Evolutionary conservation across 2,329 filamentous ascomycete genomes (phyloP).

Genomic region (Aspergillus jensenii): DNA sequence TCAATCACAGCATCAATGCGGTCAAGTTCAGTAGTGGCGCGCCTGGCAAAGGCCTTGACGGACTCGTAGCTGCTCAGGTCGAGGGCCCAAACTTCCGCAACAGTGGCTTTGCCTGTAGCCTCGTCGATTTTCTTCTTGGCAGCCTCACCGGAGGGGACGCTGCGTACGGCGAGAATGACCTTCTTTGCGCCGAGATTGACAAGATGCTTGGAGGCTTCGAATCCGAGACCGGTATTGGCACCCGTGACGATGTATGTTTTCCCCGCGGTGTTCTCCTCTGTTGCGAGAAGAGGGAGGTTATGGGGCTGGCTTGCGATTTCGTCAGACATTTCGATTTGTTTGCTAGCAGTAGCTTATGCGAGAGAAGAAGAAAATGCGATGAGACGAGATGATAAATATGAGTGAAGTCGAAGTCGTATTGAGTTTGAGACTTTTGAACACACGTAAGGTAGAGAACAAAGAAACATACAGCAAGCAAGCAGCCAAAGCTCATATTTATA

Average conservation of each 20-base stretch:
- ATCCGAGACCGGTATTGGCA: conserved; percentile 7
- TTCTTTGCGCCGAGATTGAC: conserved; percentile 6
- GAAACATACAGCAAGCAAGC: neutral
- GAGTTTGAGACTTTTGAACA: neutral
- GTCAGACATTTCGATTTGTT: neutral
- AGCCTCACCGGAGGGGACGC: neutral
- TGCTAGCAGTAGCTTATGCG: no score
- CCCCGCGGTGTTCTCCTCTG: neutral
- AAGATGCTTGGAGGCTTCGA: conserved; percentile 1
- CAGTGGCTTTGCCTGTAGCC: neutral
- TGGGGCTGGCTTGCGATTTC: neutral
- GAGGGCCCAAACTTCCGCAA: conserved; percentile 1
- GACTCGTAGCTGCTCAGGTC: conserved; percentile 1
- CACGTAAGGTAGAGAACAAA: neutral
- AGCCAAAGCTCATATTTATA: neutral
- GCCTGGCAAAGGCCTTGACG: conserved; percentile 6
- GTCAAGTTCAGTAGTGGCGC: conserved; percentile 1
- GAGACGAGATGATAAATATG: no score
- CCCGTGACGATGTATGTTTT: conserved; percentile 3
- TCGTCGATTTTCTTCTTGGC: conserved; percentile 2
- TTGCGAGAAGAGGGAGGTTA: conserved; percentile 3
- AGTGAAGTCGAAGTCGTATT: neutral
- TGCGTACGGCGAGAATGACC: conserved; percentile 4
- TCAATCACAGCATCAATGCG: conserved; percentile 10
- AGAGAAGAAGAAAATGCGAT: no score